These are phyloP conservation scores for Pyronema domesticum DNA, from an alignment of 495 filamentous ascomycete species.

Conservation along the genomic window DNA sequence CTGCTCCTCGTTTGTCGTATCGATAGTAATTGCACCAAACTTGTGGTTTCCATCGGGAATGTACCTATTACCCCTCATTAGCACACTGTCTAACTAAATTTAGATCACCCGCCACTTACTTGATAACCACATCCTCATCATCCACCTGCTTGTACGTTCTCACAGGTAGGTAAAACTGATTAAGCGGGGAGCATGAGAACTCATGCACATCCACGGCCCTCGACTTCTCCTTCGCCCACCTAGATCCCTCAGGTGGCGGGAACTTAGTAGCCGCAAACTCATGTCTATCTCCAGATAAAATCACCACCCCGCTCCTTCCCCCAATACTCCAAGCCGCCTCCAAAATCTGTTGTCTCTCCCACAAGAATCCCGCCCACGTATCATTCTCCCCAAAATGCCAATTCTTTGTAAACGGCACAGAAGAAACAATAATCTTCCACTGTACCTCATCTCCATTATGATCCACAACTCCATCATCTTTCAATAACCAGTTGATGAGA, in stretches of 20 bases:
- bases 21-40: constrained; percentile 76
- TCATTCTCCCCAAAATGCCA: constrained; percentile 66
- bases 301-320: constrained; percentile 55
- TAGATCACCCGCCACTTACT: constrained; percentile 33
- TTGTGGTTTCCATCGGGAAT: constrained; percentile 76
- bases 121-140: constrained; percentile 57
- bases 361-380: constrained; percentile 81
- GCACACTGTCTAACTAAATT: neutral
- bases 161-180: constrained; percentile 82
- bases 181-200: constrained; percentile 74
- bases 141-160: constrained; percentile 65
- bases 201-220: constrained; percentile 45
- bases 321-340: constrained; percentile 80
- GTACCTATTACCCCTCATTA: constrained; percentile 34
- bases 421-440: constrained; percentile 83
- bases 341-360: constrained; percentile 59
- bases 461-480: constrained; percentile 9
- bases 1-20: constrained; percentile 40
- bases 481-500: constrained; percentile 53
- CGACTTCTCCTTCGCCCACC: constrained; percentile 1
- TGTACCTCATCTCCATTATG: constrained; percentile 54
- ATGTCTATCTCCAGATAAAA: constrained; percentile 79
- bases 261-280: constrained; percentile 92
- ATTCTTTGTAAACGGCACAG: constrained; percentile 91
- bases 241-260: constrained; percentile 32